phyloP scores from a whole-genome alignment of 139 green algal genomes.

The Chara braunii region DNA sequence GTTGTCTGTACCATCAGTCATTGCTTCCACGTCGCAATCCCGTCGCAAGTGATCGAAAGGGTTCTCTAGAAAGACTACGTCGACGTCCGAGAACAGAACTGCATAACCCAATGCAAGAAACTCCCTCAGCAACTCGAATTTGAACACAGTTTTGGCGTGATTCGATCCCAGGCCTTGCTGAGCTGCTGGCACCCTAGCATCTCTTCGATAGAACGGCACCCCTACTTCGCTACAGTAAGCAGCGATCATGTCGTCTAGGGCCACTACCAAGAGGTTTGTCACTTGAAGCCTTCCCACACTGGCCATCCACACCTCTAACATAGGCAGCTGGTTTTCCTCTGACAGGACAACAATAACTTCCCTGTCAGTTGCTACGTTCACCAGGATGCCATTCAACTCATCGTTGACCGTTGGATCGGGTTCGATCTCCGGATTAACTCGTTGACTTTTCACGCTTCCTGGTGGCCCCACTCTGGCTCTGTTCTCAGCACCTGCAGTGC shows the following conservation, averaged over 20 bases:
- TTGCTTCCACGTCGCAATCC: constrained; percentile 47
- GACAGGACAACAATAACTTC: constrained; percentile 84
- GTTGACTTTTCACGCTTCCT: constrained; percentile 22
- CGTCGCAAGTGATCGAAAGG: constrained; percentile 20
- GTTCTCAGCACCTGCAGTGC: too few relatives aligned
- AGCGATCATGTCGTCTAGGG: constrained; percentile 67
- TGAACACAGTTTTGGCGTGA: too few relatives aligned
- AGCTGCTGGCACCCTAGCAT: constrained; percentile 38
- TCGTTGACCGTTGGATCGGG: constrained; percentile 14
- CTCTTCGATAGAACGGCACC: constrained; percentile 29
- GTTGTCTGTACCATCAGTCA: constrained; percentile 74
- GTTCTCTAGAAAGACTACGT: constrained; percentile 68
- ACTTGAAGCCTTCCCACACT: constrained; percentile 47
- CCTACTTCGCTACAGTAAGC: constrained; percentile 28
- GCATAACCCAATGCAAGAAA: constrained; percentile 78
- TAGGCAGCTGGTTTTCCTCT: constrained; percentile 67
- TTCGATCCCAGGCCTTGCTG: constrained; percentile 40
- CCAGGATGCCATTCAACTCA: constrained; percentile 40
- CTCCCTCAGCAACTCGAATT: constrained; percentile 79
- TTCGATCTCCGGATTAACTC: constrained; percentile 14
- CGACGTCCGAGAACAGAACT: constrained; percentile 88
- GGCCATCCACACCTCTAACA: constrained; percentile 43
- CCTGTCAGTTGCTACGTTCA: constrained; percentile 58
- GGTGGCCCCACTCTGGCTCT: constrained; percentile 14
- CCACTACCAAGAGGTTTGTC: constrained; percentile 84